These are phyloP conservation scores for Psilocybe cyanescens DNA, from an alignment of 768 basidiomycete species.

Conservation along the genomic window DNA sequence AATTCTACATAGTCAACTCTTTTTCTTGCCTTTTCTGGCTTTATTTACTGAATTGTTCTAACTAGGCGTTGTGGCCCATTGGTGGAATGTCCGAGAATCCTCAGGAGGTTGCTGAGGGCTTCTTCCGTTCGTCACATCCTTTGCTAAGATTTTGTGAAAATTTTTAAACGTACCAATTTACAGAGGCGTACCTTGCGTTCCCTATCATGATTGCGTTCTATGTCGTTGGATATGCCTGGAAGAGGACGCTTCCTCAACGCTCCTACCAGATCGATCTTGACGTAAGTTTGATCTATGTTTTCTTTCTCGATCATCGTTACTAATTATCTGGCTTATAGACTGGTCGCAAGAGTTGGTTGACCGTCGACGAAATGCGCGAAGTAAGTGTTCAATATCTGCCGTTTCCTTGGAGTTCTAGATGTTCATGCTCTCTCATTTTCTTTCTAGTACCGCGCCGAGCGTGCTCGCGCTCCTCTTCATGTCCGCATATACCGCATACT, in stretches of 20 bases:
- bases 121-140: slow-evolving; percentile 39
- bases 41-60: not conserved
- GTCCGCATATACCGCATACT: slow-evolving; percentile 42
- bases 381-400: slow-evolving; percentile 22
- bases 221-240: slow-evolving; percentile 41
- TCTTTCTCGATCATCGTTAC: not conserved
- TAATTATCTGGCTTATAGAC: slow-evolving; percentile 24
- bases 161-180: not conserved
- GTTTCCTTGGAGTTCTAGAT: not conserved
- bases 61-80: slow-evolving; percentile 43
- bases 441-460: slow-evolving; percentile 41
- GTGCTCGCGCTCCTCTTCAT: slow-evolving; percentile 37
- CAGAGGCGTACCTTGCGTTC: slow-evolving; percentile 42
- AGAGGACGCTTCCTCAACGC: slow-evolving; percentile 39
- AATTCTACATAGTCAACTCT: slow-evolving; percentile 45
- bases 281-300: slow-evolving; percentile 19
- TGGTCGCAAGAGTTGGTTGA: slow-evolving; percentile 51
- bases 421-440: not conserved
- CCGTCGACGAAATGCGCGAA: slow-evolving; percentile 46
- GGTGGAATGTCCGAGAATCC: slow-evolving; percentile 36
- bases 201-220: slow-evolving; percentile 46
- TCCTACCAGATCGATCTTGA: slow-evolving; percentile 46
- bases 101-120: slow-evolving; percentile 31
- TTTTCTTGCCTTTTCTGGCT: not conserved
- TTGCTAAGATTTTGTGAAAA: not conserved